Evolutionary conservation across 108 stramenopile species (phyloP), one percentile per base, ranked within the genome.

Genomic region (Cyclotella atomus): DNA sequence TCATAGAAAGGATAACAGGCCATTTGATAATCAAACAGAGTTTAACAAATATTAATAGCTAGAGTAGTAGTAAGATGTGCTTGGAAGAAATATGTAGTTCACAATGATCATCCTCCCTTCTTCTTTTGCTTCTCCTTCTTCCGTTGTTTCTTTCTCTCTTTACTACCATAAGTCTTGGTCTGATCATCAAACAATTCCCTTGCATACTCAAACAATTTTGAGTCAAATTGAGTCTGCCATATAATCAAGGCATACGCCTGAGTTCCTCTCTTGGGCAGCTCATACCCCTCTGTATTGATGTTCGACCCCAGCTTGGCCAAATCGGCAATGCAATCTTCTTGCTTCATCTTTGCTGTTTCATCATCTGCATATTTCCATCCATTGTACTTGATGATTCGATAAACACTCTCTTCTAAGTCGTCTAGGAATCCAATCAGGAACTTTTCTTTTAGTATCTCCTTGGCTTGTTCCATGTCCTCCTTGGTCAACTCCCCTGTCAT

Each of bases 401-500:
- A 50, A 7, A 86, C 35, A n/a, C 55, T 62, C 53, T 86, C 85
- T 20, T 83, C 77, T 3, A 69, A 41, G 20, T 82, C 83, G 27
- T 86, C 85, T 15, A 82, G 53, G 34, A 86, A 81, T 12, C 83
- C 85, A 38, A 86, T 65, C 0, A 81, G 29, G 56, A 83, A 84
- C 47, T 86, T 86, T 15, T 71, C 60, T 33, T 66, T 70, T 19
- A 86, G 41, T n/a, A 86, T 72, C 33, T 77, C 64, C 59, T 83
- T 77, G 1, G 85, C 85, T 36, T 65, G 65, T 19, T 84, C 83
- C 55, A 86, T 53, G 67, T 84, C 75, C 1, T 75, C 55, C 36
- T 81, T 81, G 34, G 74, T 86, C n/a, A 86, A 44, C 35, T 81
- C 82, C 28, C 85, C 85, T 45, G 75, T 59, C 85, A 84, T 83